Base-by-base conservation (phyloP, 1,284 basidiomycete genomes). In the Rhodotorula sp. region DNA sequence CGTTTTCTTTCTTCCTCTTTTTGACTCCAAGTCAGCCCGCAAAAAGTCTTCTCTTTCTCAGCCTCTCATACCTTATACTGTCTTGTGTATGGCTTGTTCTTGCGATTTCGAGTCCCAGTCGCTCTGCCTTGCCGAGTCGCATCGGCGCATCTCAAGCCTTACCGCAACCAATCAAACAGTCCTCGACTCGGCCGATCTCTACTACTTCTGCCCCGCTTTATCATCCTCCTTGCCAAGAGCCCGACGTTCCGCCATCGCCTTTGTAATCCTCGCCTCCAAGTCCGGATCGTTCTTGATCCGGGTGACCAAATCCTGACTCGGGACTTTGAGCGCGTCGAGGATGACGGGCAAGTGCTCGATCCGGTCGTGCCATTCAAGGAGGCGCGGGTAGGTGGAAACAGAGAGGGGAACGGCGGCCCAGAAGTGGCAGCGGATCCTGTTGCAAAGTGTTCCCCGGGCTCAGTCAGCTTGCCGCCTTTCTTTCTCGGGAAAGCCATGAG, bases 401-500 rank as follows among this genome's bases (percentile, higher is more conserved):
- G 47, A 34, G 38, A 70, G 52, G 3, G 45, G n/a, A n/a, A 74
- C 43, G 23, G 64, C 67, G 26, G 68, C 66, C 72, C 75, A 76
- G 43, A 65, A 68, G 56, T 49, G 49, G 21, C 49, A 52, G 43
- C 69, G 68, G 60, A 70, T 21, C 75, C 75, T 67, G 60, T 15
- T 14, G 59, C 21, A 28, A 28, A 15, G 34, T 38, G 28, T 28
- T 28, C 28, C 28, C 28, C 28, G 28, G 28, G 28, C 28, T 28
- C 28, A 28, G 28, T 28, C 28, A 28, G 18, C 6, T 58, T 7
- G 54, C 23, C 5, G 50, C 3, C 23, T n/a, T 21, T 19, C 12
- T 12, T n/a, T n/a, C 23, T 5, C 50, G 50, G 23, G 23, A 16
- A 10, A 34, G 34, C 34, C 0, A 34, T 34, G 34, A 34, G 34